Percentiles rank a stretch among this genome's conserved stretches.
Evolutionary conservation across 768 basidiomycete genomes (phyloP).

Genomic region (Rhodotorula graminis): DNA sequence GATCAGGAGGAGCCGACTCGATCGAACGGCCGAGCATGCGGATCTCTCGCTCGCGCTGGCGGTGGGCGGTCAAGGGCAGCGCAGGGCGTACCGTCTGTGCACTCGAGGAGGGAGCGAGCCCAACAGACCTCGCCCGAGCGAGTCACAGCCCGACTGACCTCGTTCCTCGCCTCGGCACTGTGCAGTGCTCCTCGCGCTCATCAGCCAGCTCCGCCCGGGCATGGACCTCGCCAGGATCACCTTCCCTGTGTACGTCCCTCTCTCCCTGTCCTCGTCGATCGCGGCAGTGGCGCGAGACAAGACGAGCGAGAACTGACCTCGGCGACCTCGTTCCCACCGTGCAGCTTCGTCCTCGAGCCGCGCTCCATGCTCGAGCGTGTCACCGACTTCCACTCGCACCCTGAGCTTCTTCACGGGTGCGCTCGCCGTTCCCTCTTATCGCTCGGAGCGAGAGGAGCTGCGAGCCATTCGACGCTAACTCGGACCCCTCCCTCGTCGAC

Average conservation of each 20-base stretch:
- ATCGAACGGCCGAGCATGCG: background rate
- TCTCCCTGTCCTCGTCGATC: too few species aligned
- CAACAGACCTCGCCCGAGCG: too few species aligned
- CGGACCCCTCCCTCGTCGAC: slow-evolving; percentile 4
- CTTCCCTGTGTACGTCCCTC: slow-evolving; percentile 54
- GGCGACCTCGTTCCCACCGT: background rate
- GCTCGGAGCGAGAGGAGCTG: background rate
- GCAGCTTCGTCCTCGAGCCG: slow-evolving; percentile 85
- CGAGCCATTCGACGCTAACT: too few species aligned
- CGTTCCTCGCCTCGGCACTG: background rate
- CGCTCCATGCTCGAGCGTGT: slow-evolving; percentile 96
- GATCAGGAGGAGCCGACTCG: too few species aligned
- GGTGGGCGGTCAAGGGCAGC: too few species aligned
- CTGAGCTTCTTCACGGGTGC: slow-evolving; percentile 91
- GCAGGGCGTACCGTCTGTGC: too few species aligned
- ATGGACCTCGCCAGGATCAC: slow-evolving; percentile 58
- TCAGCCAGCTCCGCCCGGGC: slow-evolving; percentile 6
- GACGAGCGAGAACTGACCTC: background rate
- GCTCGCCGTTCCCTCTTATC: slow-evolving; percentile 39
- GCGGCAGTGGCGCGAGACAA: too few species aligned
- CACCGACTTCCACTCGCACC: slow-evolving; percentile 98
- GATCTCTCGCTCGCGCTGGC: too few species aligned
- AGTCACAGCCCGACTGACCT: too few species aligned
- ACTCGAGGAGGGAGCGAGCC: too few species aligned
- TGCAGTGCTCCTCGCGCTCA: background rate